These are phyloP conservation scores for Pseudozyma pruni DNA, from an alignment of 1,284 basidiomycete genomes.

Conservation along the genomic window DNA sequence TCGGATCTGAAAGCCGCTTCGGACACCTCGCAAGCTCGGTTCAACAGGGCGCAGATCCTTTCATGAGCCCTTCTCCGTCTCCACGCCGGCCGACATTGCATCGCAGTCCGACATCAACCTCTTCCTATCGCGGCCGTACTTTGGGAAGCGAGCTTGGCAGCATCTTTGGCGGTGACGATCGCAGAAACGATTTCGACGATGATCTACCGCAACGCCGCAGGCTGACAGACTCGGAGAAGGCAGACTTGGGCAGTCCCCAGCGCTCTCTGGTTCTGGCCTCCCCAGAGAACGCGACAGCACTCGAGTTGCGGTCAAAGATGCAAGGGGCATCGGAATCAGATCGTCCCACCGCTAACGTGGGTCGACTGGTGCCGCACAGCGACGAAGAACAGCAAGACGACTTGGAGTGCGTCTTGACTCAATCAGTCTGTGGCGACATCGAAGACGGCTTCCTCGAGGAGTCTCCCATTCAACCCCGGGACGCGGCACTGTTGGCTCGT, in stretches of 20 bases:
- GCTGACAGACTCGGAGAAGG: not conserved
- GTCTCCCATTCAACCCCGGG: slow-evolving; percentile 23
- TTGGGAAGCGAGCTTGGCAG: slow-evolving; percentile 62
- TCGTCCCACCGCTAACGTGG: slow-evolving; percentile 36
- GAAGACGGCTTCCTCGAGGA: slow-evolving; percentile 20
- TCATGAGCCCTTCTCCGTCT: slow-evolving; percentile 5
- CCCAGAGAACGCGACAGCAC: not conserved
- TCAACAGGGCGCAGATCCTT: slow-evolving; percentile 15
- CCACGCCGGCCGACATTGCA: not conserved
- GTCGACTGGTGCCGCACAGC: slow-evolving; percentile 33
- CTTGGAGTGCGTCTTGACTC: slow-evolving; percentile 40
- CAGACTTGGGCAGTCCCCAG: not conserved
- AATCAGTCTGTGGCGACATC: slow-evolving; percentile 11
- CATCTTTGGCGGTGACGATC: slow-evolving; percentile 53
- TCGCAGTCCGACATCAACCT: slow-evolving; percentile 15
- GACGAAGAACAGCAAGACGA: slow-evolving; percentile 44
- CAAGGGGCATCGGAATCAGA: slow-evolving; percentile 11
- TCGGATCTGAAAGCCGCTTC: slow-evolving; percentile 11
- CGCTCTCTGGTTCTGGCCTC: slow-evolving; percentile 20
- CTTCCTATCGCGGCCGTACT: slow-evolving; percentile 33
- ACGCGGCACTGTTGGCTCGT: slow-evolving; percentile 27
- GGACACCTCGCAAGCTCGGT: not conserved
- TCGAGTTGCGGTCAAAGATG: slow-evolving; percentile 6
- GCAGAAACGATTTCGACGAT: slow-evolving; percentile 39
- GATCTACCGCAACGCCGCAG: slow-evolving; percentile 36